Base-by-base conservation (phyloP, 495 filamentous ascomycete genomes). In the Elaphomyces granulatus region DNA sequence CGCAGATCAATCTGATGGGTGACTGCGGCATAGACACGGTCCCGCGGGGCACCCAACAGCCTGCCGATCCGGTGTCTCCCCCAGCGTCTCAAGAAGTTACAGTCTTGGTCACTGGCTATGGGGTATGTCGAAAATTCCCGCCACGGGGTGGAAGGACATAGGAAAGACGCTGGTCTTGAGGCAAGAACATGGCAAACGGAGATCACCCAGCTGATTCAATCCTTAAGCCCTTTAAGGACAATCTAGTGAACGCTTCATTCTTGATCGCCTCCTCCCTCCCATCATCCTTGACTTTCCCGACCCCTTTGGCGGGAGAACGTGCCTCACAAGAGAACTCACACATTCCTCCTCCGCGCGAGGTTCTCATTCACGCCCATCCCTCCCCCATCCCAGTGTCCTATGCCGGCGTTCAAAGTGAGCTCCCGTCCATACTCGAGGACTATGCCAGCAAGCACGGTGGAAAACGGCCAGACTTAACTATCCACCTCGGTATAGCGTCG, bases 401-500 rank as follows among this genome's bases (percentile, higher is more conserved):
- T 55, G 52, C 61, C 8, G 63, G 64, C n/a, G 75, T 88, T 0
- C 68, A 73, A 20, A 56, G 62, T 21, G 43, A 72, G 0, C 59
- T 87, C 8, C 85, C 86, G 1, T 45, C 43, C 10, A 67, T 87
- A 20, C 51, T 73, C 12, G 51, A 55, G 8, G 49, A 57, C 14
- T 60, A 55, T 38, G 51, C 50, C 15, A 51, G 55, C n/a, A 37
- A 45, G 0, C 56, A 68, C 32, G 57, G 46, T 8, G 56, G 56
- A 14, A 59, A 62, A 4, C 66, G 63, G 32, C 71, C 79, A 15
- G 80, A 86, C 55, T 55, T 79, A 15, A 66, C 78, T 9, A 56
- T 94, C 3, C 83, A 88, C 52, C 80, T 94, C 42, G 86, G 86
- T 28, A 83, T 92, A 64, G 83, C 85, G 0, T 72, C 80, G 0